Evolutionary conservation across 176 grass and related monocot genomes (phyloP), one percentile per base, ranked within the genome.

Genomic region (Cenchrus americanus): DNA sequence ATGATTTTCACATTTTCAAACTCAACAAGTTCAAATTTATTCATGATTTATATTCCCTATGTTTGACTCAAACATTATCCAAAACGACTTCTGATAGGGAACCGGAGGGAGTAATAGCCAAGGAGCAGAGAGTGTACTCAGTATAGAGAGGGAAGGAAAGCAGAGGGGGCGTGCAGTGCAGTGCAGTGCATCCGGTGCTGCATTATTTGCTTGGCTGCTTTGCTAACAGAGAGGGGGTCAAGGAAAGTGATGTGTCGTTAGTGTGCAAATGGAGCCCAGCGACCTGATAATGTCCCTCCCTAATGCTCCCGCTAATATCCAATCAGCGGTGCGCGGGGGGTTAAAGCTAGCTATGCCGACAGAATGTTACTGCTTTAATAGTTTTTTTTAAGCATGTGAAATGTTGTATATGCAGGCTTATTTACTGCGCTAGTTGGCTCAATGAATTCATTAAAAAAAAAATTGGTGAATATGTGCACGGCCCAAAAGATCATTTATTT

Each of bases 181-280:
- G 27, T 30, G 27, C 27, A 30, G 1, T 53, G 87, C 82, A 80
- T 40, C 76, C 70, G 19, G 44, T 52, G 10, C 6, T 43, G 77
- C 62, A 86, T 82, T 82, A 86, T 86, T 68, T 74, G 67, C 34
- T 37, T 37, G 34, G 34, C 34, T 37, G 67, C 78, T 67, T 78
- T 83, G 73, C 65, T 83, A 44, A 42, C 59, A 10, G n/a, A 78
- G 17, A 37, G 78, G 78, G 43, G 43, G 47, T 14, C 82, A 51
- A 44, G 78, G 83, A 90, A 52, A 90, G 83, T 6, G 83, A 90
- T 66, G 83, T n/a, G 83, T 30, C 27, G 27, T 50, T 40, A 73
- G 57, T 8, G 79, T 86, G 83, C 66, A 86, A 86, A 86, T 78
- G 83, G 83, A 71, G 78, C 76, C 83, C 53, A 19, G 34, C 34